Conservation (phyloP, 371 early-diverging fungal species). For the Batkoa obscura region DNA sequence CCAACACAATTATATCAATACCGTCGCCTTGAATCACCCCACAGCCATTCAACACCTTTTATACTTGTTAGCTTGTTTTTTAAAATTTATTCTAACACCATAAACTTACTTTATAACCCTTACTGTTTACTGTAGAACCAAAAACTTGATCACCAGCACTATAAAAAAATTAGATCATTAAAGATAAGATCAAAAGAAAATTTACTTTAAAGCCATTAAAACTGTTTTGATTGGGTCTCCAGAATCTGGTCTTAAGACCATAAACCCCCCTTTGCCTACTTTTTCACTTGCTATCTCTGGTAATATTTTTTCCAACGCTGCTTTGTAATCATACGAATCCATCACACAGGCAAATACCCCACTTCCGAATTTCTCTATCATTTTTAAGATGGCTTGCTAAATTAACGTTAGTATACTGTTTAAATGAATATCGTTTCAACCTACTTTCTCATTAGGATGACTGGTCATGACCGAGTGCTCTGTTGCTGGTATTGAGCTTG, state of each 20-base stretch:
- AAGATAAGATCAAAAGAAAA: background rate
- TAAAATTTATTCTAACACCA: background rate
- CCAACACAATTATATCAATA: slow-evolving; percentile 25
- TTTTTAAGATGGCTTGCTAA: slow-evolving; percentile 18
- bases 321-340: slow-evolving; percentile 48
- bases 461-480: slow-evolving; percentile 81
- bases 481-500: slow-evolving; percentile 58
- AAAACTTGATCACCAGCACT: slow-evolving; percentile 50
- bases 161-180: background rate
- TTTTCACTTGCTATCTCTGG: slow-evolving; percentile 29
- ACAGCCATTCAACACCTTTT: slow-evolving; percentile 17
- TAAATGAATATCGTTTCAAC: background rate
- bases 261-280: slow-evolving; percentile 43
- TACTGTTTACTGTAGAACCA: slow-evolving; percentile 34
- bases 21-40: slow-evolving; percentile 73
- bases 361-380: slow-evolving; percentile 41
- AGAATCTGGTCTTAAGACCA: slow-evolving; percentile 65
- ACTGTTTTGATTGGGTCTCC: slow-evolving; percentile 60
- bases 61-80: too few relatives aligned
- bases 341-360: slow-evolving; percentile 64
- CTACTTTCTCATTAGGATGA: slow-evolving; percentile 26
- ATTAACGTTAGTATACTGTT: background rate
- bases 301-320: slow-evolving; percentile 45
- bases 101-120: slow-evolving; percentile 39
- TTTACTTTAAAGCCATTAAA: slow-evolving; percentile 10